phyloP scores from a whole-genome alignment of 176 grass and related monocot genomes.

The Pontederia crassipes region DNA sequence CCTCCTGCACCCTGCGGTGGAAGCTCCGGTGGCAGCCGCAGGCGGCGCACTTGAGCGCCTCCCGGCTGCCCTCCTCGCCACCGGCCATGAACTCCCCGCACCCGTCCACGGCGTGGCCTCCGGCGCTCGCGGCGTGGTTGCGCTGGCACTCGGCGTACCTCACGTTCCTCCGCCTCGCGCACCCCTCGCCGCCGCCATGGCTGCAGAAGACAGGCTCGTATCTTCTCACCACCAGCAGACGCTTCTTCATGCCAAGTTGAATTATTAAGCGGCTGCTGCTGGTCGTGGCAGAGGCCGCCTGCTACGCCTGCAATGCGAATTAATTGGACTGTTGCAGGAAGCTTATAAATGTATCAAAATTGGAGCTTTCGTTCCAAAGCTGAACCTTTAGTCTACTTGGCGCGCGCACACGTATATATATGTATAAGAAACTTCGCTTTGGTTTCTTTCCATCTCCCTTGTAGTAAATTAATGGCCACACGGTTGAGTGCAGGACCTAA shows the following conservation, averaged over 20 bases:
- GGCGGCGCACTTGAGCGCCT: slow-evolving; percentile 52
- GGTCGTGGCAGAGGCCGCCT: neutral
- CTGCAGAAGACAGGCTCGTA: slow-evolving; percentile 31
- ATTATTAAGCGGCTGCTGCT: neutral
- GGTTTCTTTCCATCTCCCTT: slow-evolving; percentile 26
- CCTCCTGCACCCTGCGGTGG: slow-evolving; percentile 59
- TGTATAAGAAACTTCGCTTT: neutral
- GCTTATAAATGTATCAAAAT: neutral
- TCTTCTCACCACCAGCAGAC: slow-evolving; percentile 53
- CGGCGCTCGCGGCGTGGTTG: slow-evolving; percentile 61
- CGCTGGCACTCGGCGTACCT: slow-evolving; percentile 60
- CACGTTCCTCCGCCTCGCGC: slow-evolving; percentile 32
- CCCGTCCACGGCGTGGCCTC: slow-evolving; percentile 66
- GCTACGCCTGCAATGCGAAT: neutral
- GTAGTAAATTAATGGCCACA: slow-evolving; percentile 43
- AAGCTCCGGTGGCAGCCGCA: slow-evolving; percentile 75
- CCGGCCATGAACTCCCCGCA: slow-evolving; percentile 71
- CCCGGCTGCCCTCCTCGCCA: slow-evolving; percentile 42
- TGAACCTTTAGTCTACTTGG: neutral
- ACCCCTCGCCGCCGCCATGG: slow-evolving; percentile 37
- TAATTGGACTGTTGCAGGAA: neutral
- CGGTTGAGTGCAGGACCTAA: slow-evolving; percentile 49
- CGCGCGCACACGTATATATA: neutral
- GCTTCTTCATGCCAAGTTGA: slow-evolving; percentile 44
- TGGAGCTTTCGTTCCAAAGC: too few relatives aligned